phyloP scores from a whole-genome alignment of 1,284 basidiomycete genomes.

The Heterobasidion irregulare region DNA sequence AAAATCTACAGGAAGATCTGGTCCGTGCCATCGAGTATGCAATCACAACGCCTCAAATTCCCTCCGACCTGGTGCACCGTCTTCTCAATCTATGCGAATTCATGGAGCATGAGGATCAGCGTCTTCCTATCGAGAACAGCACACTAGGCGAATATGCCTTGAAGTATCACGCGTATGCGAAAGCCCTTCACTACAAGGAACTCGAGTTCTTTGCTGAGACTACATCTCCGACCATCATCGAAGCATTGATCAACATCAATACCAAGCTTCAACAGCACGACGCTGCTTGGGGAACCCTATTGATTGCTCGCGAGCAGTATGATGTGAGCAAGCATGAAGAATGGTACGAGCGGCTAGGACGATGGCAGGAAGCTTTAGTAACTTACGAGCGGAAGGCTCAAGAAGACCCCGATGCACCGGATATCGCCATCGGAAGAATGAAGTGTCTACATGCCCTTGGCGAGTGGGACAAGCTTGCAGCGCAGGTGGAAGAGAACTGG shows the following conservation, averaged over 20 bases:
- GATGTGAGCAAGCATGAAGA: conserved; percentile 88
- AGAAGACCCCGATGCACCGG: conserved; percentile 61
- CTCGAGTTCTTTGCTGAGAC: conserved; percentile 93
- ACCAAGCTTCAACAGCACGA: conserved; percentile 96
- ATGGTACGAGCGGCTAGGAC: conserved; percentile 96
- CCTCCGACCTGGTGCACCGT: conserved; percentile 90
- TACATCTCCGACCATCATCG: conserved; percentile 76
- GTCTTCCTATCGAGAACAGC: conserved; percentile 89
- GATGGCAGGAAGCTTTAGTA: conserved; percentile 91
- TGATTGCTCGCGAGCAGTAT: conserved; percentile 80
- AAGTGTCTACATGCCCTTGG: conserved; percentile 96
- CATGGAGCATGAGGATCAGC: conserved; percentile 99
- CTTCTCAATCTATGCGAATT: conserved; percentile 97
- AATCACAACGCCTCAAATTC: conserved; percentile 74
- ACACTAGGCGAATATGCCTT: conserved; percentile 92
- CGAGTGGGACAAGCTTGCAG: conserved; percentile 92
- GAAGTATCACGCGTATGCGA: conserved; percentile 94
- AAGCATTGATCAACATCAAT: conserved; percentile 95
- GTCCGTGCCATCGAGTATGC: conserved; percentile 88
- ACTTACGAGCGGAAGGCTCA: conserved; percentile 81
- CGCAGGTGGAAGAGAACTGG: conserved; percentile 89
- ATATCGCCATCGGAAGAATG: conserved; percentile 84
- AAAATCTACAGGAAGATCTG: conserved; percentile 72
- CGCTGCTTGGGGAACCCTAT: conserved; percentile 91
- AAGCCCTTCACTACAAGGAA: conserved; percentile 98